A percentile compares a stretch with the other conserved stretches of the same genome.
Evolutionary conservation across 495 filamentous ascomycete genomes (phyloP).

Genomic region (Neurospora sp.): DNA sequence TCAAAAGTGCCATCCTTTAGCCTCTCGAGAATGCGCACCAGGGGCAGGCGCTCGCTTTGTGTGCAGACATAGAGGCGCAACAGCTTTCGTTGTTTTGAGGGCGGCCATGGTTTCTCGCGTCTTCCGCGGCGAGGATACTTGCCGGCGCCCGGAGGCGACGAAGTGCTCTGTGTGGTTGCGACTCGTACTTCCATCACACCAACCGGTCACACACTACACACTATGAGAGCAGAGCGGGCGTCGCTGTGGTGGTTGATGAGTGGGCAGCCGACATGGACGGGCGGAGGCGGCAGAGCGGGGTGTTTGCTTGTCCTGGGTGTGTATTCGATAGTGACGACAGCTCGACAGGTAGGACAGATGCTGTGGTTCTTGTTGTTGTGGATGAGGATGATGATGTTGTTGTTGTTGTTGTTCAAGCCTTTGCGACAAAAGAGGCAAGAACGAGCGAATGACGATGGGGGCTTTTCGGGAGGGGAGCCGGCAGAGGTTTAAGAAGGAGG

Average conservation of each 20-base stretch:
- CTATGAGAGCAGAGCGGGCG: background rate
- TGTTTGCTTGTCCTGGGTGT: background rate
- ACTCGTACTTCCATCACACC: background rate
- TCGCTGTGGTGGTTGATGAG: background rate
- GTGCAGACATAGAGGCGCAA: conserved; percentile 26
- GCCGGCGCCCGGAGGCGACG: conserved; percentile 13
- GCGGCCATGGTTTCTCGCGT: conserved; percentile 26
- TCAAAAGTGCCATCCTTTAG: conserved; percentile 25
- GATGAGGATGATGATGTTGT: background rate
- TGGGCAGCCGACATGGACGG: background rate
- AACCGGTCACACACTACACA: background rate
- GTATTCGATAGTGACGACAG: background rate
- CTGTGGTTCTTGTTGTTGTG: background rate
- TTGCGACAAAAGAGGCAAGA: background rate
- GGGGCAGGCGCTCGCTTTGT: conserved; percentile 24
- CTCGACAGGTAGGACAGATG: background rate
- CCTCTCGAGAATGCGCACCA: conserved; percentile 22
- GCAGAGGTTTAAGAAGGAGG: background rate
- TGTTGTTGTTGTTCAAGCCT: background rate
- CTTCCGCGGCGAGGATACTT: conserved; percentile 19
- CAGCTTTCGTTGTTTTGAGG: conserved; percentile 22
- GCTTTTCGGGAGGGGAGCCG: background rate
- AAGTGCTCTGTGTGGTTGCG: background rate
- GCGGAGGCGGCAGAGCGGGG: background rate
- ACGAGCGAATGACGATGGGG: background rate